Conservation (phyloP, 2,329 filamentous ascomycete species). For the Gnomoniopsis smithogilvyi region DNA sequence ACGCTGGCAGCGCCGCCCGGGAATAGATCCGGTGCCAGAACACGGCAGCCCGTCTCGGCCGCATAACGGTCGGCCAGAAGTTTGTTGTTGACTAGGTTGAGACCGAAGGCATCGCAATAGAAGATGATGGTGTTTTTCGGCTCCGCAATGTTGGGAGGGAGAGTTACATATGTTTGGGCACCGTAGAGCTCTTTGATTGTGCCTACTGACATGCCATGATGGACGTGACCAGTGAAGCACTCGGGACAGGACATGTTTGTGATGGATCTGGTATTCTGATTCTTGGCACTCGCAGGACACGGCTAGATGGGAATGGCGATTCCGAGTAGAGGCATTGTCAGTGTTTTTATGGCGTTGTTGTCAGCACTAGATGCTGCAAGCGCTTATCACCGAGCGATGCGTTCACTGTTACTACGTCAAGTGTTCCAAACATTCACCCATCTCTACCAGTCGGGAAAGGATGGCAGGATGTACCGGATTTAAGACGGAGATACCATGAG, state of each 20-base stretch:
- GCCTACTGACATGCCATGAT: background rate
- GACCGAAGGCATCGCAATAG: slow-evolving; percentile 20
- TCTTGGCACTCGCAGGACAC: background rate
- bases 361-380: no score
- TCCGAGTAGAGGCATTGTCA: no score
- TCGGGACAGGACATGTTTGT: background rate
- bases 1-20: slow-evolving; percentile 21
- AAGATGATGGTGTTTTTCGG: slow-evolving; percentile 17
- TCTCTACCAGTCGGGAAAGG: no score
- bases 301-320: no score
- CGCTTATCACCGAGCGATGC: no score
- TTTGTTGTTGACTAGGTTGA: slow-evolving; percentile 21
- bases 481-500: no score
- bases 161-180: background rate
- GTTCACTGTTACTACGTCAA: no score
- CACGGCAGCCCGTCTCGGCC: slow-evolving; percentile 21
- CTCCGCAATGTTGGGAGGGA: background rate
- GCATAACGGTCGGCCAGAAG: slow-evolving; percentile 21
- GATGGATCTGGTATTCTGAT: background rate
- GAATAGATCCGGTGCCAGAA: slow-evolving; percentile 26
- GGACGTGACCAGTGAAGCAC: background rate
- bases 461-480: no score
- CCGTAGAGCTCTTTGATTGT: background rate
- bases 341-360: no score
- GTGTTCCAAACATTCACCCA: no score